Percentiles rank a stretch among this genome's conserved stretches.
These are phyloP conservation scores for Boechera divaricarpa DNA, from an alignment of 345 rosid species.

Conservation along the genomic window DNA sequence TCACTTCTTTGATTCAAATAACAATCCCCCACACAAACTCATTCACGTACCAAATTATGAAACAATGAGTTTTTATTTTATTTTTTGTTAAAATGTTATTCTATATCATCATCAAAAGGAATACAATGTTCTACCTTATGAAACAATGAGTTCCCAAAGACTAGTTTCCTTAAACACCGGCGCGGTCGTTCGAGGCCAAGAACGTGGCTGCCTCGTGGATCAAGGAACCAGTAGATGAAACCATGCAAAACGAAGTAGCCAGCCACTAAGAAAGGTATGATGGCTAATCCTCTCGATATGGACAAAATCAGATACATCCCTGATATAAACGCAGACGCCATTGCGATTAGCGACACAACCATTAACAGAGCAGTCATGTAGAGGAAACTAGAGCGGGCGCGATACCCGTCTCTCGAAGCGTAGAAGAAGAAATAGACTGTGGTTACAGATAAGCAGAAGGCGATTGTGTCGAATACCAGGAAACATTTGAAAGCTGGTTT, in stretches of 20 bases:
- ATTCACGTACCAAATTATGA: conserved; percentile 9
- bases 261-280: conserved; percentile 29
- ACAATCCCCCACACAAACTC: conserved; percentile 1
- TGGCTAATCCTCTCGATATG: conserved; percentile 6
- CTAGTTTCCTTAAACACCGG: neutral
- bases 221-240: conserved; percentile 40
- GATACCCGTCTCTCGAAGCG: conserved; percentile 20
- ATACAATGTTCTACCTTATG: neutral
- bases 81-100: too few species aligned
- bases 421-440: conserved; percentile 28
- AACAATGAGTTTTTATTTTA: neutral
- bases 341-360: conserved; percentile 36
- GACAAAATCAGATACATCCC: conserved; percentile 36
- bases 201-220: conserved; percentile 29
- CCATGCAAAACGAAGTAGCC: conserved; percentile 13
- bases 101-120: too few species aligned
- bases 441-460: conserved; percentile 41
- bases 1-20: neutral
- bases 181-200: conserved; percentile 25
- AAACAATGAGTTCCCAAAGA: conserved; percentile 10
- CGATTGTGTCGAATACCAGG: conserved; percentile 39
- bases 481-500: conserved; percentile 37
- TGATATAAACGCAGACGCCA: conserved; percentile 36
- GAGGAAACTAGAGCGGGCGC: conserved; percentile 25
- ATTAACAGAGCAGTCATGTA: conserved; percentile 35